Conservation (phyloP, 345 rosid genomes). For the Durio zibethinus region DNA sequence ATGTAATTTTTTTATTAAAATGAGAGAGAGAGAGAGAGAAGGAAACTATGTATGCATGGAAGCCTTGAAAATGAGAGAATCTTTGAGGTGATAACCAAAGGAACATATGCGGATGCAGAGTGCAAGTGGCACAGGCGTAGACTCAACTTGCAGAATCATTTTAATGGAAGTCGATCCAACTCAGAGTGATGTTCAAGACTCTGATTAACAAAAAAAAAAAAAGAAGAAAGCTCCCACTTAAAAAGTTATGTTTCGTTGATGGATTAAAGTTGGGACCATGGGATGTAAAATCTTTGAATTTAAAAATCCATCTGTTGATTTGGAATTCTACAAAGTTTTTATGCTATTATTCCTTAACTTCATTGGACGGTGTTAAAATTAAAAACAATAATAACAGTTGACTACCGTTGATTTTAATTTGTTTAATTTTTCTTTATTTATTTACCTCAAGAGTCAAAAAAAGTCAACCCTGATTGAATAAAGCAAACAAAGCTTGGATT, state of each 20-base stretch:
- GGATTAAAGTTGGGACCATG: neutral
- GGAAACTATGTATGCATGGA: neutral
- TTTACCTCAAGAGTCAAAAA: neutral
- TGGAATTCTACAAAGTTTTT: constrained; percentile 4
- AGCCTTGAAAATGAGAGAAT: neutral
- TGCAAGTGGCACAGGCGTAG: constrained; percentile 15
- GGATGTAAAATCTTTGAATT: neutral
- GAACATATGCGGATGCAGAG: constrained; percentile 23
- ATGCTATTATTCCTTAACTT: constrained; percentile 18
- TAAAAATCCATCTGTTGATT: constrained; percentile 7
- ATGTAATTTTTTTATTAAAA: neutral
- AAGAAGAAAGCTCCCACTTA: neutral
- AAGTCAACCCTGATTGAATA: constrained; percentile 14
- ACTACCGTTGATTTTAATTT: neutral
- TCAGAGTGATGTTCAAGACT: constrained; percentile 15
- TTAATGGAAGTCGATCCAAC: constrained; percentile 14
- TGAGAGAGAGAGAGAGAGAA: neutral
- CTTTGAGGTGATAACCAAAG: neutral
- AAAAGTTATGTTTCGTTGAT: constrained; percentile 2
- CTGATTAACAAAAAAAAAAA: neutral
- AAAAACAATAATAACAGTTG: neutral
- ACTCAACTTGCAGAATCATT: constrained; percentile 16
- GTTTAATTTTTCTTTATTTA: neutral
- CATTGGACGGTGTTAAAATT: neutral
- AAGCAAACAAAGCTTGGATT: neutral